These are phyloP conservation scores for Fonsecaea erecta DNA, from an alignment of 2,329 filamentous ascomycete species.

Conservation along the genomic window DNA sequence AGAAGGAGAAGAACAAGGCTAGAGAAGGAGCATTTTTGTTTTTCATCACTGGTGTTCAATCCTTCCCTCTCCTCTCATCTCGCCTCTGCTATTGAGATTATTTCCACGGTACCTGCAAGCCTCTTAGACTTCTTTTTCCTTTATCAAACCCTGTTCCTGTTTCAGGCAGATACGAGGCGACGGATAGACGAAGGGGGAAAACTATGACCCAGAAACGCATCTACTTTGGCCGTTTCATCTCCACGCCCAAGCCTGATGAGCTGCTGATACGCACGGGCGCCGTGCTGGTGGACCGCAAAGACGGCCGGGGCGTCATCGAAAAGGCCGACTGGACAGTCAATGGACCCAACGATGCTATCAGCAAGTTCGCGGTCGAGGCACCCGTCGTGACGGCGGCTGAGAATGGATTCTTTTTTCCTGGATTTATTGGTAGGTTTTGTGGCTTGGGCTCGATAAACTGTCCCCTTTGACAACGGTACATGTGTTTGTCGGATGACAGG, in stretches of 20 bases:
- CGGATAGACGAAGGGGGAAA: not conserved
- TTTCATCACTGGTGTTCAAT: not conserved
- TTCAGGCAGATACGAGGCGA: not conserved
- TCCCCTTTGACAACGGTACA: too few relatives aligned
- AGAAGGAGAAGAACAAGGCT: too few relatives aligned
- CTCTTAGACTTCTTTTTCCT: not conserved
- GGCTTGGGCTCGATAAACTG: not conserved
- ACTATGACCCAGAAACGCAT: constrained; percentile 27
- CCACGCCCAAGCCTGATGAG: constrained; percentile 32
- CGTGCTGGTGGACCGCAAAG: constrained; percentile 32
- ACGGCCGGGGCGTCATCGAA: constrained; percentile 34
- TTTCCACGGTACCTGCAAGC: not conserved
- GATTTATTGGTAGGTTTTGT: constrained; percentile 33
- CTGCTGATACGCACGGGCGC: constrained; percentile 35
- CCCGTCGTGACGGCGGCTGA: constrained; percentile 28
- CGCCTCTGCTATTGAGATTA: not conserved
- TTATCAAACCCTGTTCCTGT: too few relatives aligned
- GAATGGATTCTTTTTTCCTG: constrained; percentile 42
- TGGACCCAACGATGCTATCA: constrained; percentile 27
- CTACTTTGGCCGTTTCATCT: constrained; percentile 38
- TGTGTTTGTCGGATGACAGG: too few relatives aligned
- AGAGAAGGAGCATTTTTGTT: not conserved
- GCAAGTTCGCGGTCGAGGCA: constrained; percentile 31
- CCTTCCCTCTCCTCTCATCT: not conserved
- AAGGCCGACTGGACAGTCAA: constrained; percentile 35